A percentile compares a stretch with the other conserved stretches of the same genome.
Evolutionary conservation across 495 filamentous ascomycete species (phyloP).

Genomic region (Neurospora sp.): DNA sequence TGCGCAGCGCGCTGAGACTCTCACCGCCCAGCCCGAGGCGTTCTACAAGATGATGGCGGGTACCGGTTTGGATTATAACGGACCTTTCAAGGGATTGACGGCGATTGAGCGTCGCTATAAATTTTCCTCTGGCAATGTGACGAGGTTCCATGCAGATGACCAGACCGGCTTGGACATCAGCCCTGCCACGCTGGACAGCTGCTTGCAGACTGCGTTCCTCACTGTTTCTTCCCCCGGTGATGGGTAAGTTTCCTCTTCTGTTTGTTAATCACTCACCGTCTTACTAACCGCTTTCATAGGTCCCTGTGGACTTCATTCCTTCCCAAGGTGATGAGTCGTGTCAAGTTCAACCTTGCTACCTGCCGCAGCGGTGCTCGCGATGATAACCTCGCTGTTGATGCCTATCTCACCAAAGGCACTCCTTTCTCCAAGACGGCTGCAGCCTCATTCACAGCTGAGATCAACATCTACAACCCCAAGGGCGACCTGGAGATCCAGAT

Average conservation of each 20-base stretch:
- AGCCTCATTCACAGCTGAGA: slow-evolving; percentile 27
- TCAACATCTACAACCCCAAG: slow-evolving; percentile 24
- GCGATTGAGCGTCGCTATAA: slow-evolving; percentile 34
- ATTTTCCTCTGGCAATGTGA: slow-evolving; percentile 31
- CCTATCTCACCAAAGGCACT: slow-evolving; percentile 18
- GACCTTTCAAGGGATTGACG: slow-evolving; percentile 30
- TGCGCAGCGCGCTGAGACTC: slow-evolving; percentile 20
- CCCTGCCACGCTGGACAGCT: slow-evolving; percentile 38
- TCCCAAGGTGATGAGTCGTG: slow-evolving; percentile 22
- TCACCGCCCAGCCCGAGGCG: slow-evolving; percentile 20
- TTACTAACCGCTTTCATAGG: neutral
- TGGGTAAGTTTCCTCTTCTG: neutral
- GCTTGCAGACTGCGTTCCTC: slow-evolving; percentile 36
- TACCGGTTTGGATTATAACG: slow-evolving; percentile 32
- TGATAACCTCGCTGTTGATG: slow-evolving; percentile 25
- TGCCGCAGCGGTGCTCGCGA: slow-evolving; percentile 12
- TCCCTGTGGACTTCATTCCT: slow-evolving; percentile 37
- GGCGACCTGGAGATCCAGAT: slow-evolving; percentile 31
- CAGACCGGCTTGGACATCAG: slow-evolving; percentile 29
- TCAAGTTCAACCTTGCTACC: slow-evolving; percentile 31
- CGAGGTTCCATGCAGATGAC: slow-evolving; percentile 22
- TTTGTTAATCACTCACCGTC: neutral
- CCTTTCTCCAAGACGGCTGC: slow-evolving; percentile 15
- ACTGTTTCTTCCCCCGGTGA: slow-evolving; percentile 38
- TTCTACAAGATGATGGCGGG: slow-evolving; percentile 39